A percentile compares a stretch with the other conserved stretches of the same genome.
phyloP scores from a whole-genome alignment of 2,329 filamentous ascomycete species.

The Penicillium concentricum region DNA sequence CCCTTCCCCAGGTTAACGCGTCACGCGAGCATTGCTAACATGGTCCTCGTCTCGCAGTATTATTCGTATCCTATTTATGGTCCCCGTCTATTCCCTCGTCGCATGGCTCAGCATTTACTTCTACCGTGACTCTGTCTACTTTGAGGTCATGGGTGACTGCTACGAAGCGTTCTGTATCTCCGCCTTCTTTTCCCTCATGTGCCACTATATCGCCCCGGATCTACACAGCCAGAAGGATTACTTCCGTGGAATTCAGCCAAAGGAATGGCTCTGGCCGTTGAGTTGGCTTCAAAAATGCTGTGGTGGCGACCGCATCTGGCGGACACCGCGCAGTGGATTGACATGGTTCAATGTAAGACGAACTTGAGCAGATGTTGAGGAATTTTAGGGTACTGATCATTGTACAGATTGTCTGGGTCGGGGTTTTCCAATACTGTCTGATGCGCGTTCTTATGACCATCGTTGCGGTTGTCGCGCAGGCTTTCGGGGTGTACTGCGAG shows the following conservation, averaged over 20 bases:
- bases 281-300: conserved; percentile 68
- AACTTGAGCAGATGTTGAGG: not conserved
- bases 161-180: conserved; percentile 86
- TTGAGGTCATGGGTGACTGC: conserved; percentile 74
- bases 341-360: conserved; percentile 65
- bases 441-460: conserved; percentile 77
- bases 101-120: conserved; percentile 70
- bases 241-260: conserved; percentile 66
- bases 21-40: conserved; percentile 45
- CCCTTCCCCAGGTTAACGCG: conserved; percentile 56
- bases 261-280: conserved; percentile 72
- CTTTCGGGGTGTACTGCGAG: conserved; percentile 71
- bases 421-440: conserved; percentile 83
- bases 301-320: conserved; percentile 64
- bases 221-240: conserved; percentile 78
- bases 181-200: conserved; percentile 64
- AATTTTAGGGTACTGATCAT: conserved; percentile 2
- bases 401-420: conserved; percentile 62
- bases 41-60: conserved; percentile 57
- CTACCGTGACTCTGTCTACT: conserved; percentile 77
- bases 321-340: conserved; percentile 71
- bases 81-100: conserved; percentile 73
- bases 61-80: conserved; percentile 83
- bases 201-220: conserved; percentile 52
- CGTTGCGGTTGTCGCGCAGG: conserved; percentile 71